phyloP scores from a whole-genome alignment of 805 yeast genomes.

The Ogataea ramenticola region DNA sequence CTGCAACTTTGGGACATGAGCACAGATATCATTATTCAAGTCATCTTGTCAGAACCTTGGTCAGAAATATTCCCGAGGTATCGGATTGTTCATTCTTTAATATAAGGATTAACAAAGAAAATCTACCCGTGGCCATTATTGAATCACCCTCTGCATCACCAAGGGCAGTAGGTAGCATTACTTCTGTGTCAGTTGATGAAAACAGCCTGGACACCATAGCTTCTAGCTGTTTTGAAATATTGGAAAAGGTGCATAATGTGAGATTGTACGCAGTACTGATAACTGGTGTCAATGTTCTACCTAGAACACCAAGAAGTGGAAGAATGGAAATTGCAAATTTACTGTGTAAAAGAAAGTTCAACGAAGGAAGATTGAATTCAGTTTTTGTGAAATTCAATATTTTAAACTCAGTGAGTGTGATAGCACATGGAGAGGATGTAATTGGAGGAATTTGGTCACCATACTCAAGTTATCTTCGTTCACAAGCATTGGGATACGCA shows the following conservation, averaged over 20 bases:
- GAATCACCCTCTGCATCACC: slow-evolving; percentile 37
- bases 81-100: slow-evolving; percentile 93
- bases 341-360: slow-evolving; percentile 69
- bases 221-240: slow-evolving; percentile 33
- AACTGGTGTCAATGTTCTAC: slow-evolving; percentile 73
- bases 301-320: slow-evolving; percentile 78
- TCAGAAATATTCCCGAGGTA: slow-evolving; percentile 70
- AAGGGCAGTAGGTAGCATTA: neutral
- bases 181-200: slow-evolving; percentile 15
- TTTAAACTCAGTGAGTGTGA: slow-evolving; percentile 50
- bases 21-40: slow-evolving; percentile 74
- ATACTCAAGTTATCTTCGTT: slow-evolving; percentile 61
- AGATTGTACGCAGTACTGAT: slow-evolving; percentile 77
- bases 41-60: slow-evolving; percentile 79
- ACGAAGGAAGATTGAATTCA: slow-evolving; percentile 73
- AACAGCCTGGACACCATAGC: slow-evolving; percentile 44
- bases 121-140: slow-evolving; percentile 75
- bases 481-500: slow-evolving; percentile 49
- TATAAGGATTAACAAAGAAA: slow-evolving; percentile 67
- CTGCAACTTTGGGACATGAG: slow-evolving; percentile 14
- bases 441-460: slow-evolving; percentile 82
- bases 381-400: slow-evolving; percentile 76
- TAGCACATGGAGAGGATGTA: slow-evolving; percentile 71
- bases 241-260: slow-evolving; percentile 59
- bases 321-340: slow-evolving; percentile 89